phyloP scores from a whole-genome alignment of 805 yeast species.

The Huiozyma naganishii region DNA sequence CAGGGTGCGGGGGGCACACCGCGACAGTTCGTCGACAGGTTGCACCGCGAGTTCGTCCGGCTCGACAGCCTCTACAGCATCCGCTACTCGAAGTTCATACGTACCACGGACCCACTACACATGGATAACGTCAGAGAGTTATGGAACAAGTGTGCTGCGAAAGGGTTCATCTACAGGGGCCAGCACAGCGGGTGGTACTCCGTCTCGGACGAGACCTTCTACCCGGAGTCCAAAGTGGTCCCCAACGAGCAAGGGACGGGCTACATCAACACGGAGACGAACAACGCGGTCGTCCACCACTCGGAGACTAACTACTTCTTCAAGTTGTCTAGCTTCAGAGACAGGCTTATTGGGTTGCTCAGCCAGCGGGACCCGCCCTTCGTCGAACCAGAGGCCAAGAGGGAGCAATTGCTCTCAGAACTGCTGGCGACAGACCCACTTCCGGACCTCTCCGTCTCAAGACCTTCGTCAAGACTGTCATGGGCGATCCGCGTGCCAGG shows the following conservation, averaged over 20 bases:
- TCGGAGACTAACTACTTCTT: slow-evolving; percentile 84
- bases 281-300: slow-evolving; percentile 63
- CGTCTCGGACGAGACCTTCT: slow-evolving; percentile 87
- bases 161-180: slow-evolving; percentile 70
- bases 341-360: slow-evolving; percentile 35
- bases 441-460: slow-evolving; percentile 71
- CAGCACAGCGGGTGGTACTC: slow-evolving; percentile 92
- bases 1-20: slow-evolving; percentile 38
- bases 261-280: slow-evolving; percentile 47
- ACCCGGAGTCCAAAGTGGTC: slow-evolving; percentile 67
- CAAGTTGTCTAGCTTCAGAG: slow-evolving; percentile 51
- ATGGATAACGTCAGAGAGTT: slow-evolving; percentile 47
- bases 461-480: slow-evolving; percentile 63
- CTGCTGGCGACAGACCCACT: slow-evolving; percentile 36
- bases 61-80: slow-evolving; percentile 53
- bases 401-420: slow-evolving; percentile 45
- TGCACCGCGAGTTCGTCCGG: slow-evolving; percentile 50
- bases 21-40: slow-evolving; percentile 58
- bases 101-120: slow-evolving; percentile 88
- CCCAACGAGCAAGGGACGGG: slow-evolving; percentile 18
- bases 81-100: slow-evolving; percentile 61
- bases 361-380: slow-evolving; percentile 32
- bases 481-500: slow-evolving; percentile 92
- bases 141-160: slow-evolving; percentile 53
- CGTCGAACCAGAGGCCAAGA: slow-evolving; percentile 55